Evolutionary conservation across 2,329 filamentous ascomycete genomes (phyloP), one percentile per base, ranked within the genome.

Genomic region (Calonectria leucothoes): DNA sequence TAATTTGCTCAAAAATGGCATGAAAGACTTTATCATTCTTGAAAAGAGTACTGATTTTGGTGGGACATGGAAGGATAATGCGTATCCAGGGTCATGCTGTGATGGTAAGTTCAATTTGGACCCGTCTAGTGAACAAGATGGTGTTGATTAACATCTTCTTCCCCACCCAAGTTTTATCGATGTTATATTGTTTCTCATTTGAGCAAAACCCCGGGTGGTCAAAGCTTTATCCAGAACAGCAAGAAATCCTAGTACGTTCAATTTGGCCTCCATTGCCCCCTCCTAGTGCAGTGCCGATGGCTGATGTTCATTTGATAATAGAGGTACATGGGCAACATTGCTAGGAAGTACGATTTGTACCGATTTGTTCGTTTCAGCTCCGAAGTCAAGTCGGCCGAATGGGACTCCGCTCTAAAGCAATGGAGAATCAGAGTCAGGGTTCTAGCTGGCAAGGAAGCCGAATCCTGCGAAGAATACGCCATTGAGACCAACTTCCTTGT

Each of bases 41-140:
- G 66, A 69, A 39, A 69, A 69, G 48, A 52, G 66, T 23, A 61
- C 29, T 29, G 66, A 55, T n/a, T 61, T 69, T 35, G 66, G 66
- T 25, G 66, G 66, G 27, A 69, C 66, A n/a, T 69, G 68, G 68
- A 64, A 63, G n/a, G 68, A 70, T 70, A 70, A 70, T 63, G 42
- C 42, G 7, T 70, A 70, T 65, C 68, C 68, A 29, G 68, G 68
- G 14, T 70, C 59, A n/a, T 70, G 68, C 25, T 70, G 68, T n/a
- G 68, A 70, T 20, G 51, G 55, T 64, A 48, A 23, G 59, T 29
- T 17, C 25, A 10, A 3, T 14, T 8, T 14, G 3, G 7, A 17
- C 23, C 5, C 15, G 12, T 25, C 12, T 6, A 7, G 20, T 23
- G 7, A 10, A 3, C n/a, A 17, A 11, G 11, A 25, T 25, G 27